phyloP scores from a whole-genome alignment of 129 eudicot species.

The Flaveria robusta region DNA sequence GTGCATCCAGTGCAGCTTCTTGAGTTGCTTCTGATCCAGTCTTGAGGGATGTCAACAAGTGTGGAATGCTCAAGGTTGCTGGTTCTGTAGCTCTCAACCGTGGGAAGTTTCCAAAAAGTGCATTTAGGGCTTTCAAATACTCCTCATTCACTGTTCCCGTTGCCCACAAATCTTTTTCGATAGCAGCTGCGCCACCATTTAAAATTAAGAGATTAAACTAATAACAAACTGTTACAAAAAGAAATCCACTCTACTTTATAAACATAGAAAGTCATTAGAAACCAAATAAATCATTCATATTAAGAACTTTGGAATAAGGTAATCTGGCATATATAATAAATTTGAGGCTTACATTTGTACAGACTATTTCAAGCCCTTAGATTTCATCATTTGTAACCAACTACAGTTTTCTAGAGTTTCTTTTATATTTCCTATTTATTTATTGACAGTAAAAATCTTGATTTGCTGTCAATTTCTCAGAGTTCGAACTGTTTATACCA shows the following conservation, averaged over 20 bases:
- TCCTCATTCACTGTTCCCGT: conserved; percentile 94
- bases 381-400: neutral
- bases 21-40: conserved; percentile 97
- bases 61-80: conserved; percentile 96
- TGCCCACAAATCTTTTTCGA: conserved; percentile 97
- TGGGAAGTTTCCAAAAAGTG: conserved; percentile 92
- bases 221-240: conserved; percentile 14
- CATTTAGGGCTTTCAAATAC: conserved; percentile 89
- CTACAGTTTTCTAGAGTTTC: neutral
- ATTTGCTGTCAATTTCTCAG: neutral
- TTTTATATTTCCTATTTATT: neutral
- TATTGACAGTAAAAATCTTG: neutral
- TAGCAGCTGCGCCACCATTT: conserved; percentile 65
- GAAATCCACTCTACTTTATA: neutral
- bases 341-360: neutral
- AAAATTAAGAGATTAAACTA: conserved; percentile 3
- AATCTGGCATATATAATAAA: neutral
- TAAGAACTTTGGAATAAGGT: neutral
- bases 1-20: conserved; percentile 98
- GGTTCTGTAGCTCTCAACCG: conserved; percentile 97
- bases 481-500: neutral
- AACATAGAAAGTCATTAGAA: neutral
- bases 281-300: conserved; percentile 17
- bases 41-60: conserved; percentile 88
- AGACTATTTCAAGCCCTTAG: neutral